phyloP scores from a whole-genome alignment of 169 alveolate species.

The Eimeria zaria region DNA sequence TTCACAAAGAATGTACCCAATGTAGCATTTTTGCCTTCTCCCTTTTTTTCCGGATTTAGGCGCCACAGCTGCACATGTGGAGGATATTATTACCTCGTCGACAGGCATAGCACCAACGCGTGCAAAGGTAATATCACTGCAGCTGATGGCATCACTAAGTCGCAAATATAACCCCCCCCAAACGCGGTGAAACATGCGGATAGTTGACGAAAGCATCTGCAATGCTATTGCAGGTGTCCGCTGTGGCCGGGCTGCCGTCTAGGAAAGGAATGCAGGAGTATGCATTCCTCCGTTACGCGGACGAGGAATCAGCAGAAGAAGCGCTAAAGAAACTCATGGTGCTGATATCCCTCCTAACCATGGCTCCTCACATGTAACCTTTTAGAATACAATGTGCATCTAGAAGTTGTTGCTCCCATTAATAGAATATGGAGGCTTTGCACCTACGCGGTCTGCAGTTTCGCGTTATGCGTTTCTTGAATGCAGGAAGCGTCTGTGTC shows the following conservation, averaged over 20 bases:
- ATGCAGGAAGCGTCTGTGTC: constrained; percentile 4
- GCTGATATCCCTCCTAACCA: neutral
- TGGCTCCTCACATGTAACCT: neutral
- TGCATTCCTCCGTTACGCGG: constrained; percentile 50
- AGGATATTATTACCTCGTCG: constrained; percentile 31
- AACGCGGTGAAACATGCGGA: neutral
- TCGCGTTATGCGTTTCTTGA: neutral
- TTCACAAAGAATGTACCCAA: neutral
- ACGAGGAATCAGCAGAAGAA: constrained; percentile 27
- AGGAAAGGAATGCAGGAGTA: constrained; percentile 62
- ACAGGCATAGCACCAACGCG: constrained; percentile 35
- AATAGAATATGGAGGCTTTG: neutral
- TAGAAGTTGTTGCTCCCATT: neutral
- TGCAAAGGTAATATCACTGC: neutral
- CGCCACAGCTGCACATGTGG: constrained; percentile 40
- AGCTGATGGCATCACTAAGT: neutral
- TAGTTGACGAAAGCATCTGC: neutral
- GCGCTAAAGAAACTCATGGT: constrained; percentile 45
- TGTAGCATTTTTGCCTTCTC: neutral
- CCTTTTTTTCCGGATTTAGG: constrained; percentile 5
- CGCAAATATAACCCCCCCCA: neutral
- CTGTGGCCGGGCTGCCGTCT: constrained; percentile 52
- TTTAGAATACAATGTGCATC: neutral
- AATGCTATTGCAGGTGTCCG: constrained; percentile 1
- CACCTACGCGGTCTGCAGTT: neutral